Evolutionary conservation across 176 grass and related monocot species (phyloP).

Genomic region (Cymbopogon citratus): DNA sequence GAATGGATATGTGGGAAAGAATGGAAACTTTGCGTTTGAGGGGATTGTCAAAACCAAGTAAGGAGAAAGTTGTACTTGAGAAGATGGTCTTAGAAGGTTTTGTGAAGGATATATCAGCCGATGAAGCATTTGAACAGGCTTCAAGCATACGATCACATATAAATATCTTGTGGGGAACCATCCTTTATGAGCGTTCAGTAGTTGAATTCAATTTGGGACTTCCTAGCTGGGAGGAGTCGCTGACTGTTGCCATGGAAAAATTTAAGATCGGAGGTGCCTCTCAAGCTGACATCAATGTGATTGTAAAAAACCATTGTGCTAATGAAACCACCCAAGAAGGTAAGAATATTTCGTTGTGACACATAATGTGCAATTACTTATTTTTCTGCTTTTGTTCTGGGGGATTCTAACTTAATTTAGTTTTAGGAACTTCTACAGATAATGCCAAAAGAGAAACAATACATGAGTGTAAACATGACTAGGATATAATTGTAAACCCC

Average conservation of each 20-base stretch:
- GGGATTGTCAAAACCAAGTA: conserved; percentile 42
- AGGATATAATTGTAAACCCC: background rate
- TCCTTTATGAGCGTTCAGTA: conserved; percentile 72
- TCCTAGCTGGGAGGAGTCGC: conserved; percentile 60
- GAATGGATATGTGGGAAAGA: conserved; percentile 53
- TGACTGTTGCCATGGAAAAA: conserved; percentile 58
- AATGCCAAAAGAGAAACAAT: background rate
- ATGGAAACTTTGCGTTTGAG: conserved; percentile 44
- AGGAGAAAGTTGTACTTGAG: conserved; percentile 39
- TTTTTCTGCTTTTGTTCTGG: background rate
- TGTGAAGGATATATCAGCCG: conserved; percentile 34
- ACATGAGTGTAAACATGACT: background rate
- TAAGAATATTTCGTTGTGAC: background rate
- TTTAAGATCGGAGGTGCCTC: conserved; percentile 65
- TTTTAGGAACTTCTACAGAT: background rate
- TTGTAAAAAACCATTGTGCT: conserved; percentile 65
- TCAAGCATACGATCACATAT: conserved; percentile 55
- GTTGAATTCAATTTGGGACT: conserved; percentile 67
- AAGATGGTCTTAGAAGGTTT: conserved; percentile 47
- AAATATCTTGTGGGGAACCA: conserved; percentile 73
- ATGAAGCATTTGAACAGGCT: conserved; percentile 53
- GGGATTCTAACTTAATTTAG: background rate
- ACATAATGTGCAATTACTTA: background rate
- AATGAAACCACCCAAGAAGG: conserved; percentile 74
- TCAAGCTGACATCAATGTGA: conserved; percentile 46